Base-by-base conservation (phyloP, 2,329 filamentous ascomycete species). In the Aspergillus sp. region DNA sequence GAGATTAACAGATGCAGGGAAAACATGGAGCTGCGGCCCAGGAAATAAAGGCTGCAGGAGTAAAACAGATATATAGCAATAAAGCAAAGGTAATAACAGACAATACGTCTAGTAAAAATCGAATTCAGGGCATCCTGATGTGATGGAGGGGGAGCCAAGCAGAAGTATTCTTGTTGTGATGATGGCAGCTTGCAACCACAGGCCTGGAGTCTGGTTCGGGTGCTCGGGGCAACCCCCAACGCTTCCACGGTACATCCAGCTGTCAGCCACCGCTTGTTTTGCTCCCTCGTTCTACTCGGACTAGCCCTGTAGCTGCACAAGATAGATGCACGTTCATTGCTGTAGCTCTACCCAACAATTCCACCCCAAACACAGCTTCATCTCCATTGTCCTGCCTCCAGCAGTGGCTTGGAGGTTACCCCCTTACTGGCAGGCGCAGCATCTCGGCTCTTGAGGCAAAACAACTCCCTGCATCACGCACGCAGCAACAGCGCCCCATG, bases 161-260 rank as follows among this genome's bases (percentile, higher is more conserved):
- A n/a, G 6, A 9, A 34, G 45, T 57, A 28, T 43, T 59, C 49
- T 68, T 62, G 47, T 64, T 60, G 51, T 57, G 49, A 51, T 57
- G 49, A 34, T 56, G 31, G 54, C 57, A 61, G 55, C 59, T 64
- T 56, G 51, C 46, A 48, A 22, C 22, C 22, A 22, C 22, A 48
- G 19, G 7, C 22, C 7, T 22, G 34, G n/a, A 41, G 61, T 63
- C 50, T 60, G 60, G 59, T 62, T 61, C 56, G 58, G 66, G 62
- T 68, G 67, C 62, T 69, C 67, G 62, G 66, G 67, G 67, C 64
- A 68, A 68, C 66, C 62, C 64, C 60, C 59, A 48, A 17, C 46
- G 22, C 45, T 54, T 59, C 57, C 45, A 59, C 38, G 55, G 55
- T 49, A 23, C 48, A 19, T 38, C 45, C 55, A 54, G 52, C 47